Conservation (phyloP, 1,139 yeast species). For the Geotrichum cucujoidarum region DNA sequence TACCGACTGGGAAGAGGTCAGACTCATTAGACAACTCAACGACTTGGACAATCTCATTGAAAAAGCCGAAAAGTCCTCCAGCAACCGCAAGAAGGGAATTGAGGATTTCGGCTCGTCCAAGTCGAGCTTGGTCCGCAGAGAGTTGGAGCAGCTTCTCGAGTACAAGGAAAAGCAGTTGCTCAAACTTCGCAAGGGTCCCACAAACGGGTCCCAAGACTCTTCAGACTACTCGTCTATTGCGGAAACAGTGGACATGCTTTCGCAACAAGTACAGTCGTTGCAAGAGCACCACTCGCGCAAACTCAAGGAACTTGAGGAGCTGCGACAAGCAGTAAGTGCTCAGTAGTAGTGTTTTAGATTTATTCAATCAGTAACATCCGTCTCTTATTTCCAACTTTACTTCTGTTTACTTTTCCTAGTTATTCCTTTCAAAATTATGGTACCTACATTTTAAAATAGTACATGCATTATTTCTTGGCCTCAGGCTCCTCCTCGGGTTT, state of each 20-base stretch:
- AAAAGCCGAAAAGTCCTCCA: conserved; percentile 53
- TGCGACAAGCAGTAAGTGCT: conserved; percentile 43
- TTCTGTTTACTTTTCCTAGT: not conserved
- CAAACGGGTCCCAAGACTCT: conserved; percentile 20
- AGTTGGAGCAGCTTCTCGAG: conserved; percentile 73
- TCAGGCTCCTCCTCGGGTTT: conserved; percentile 54
- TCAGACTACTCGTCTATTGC: conserved; percentile 17
- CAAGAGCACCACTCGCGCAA: conserved; percentile 52
- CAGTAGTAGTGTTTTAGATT: not conserved
- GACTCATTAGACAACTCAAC: conserved; percentile 71
- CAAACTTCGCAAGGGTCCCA: conserved; percentile 30
- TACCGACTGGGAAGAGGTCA: conserved; percentile 81
- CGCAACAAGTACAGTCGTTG: conserved; percentile 57
- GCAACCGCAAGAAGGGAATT: conserved; percentile 41
- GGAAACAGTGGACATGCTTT: conserved; percentile 59
- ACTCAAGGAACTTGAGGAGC: conserved; percentile 46
- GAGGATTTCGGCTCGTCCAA: conserved; percentile 40
- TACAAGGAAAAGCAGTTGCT: conserved; percentile 57
- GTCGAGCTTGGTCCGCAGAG: conserved; percentile 53
- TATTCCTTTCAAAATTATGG: conserved; percentile 4
- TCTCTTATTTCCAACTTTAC: not conserved
- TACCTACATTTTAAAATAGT: conserved; percentile 6
- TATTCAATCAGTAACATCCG: not conserved
- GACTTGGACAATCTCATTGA: conserved; percentile 63
- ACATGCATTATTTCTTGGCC: conserved; percentile 29